Base-by-base conservation (phyloP, 2,329 filamentous ascomycete species). In the Diaporthe eres region DNA sequence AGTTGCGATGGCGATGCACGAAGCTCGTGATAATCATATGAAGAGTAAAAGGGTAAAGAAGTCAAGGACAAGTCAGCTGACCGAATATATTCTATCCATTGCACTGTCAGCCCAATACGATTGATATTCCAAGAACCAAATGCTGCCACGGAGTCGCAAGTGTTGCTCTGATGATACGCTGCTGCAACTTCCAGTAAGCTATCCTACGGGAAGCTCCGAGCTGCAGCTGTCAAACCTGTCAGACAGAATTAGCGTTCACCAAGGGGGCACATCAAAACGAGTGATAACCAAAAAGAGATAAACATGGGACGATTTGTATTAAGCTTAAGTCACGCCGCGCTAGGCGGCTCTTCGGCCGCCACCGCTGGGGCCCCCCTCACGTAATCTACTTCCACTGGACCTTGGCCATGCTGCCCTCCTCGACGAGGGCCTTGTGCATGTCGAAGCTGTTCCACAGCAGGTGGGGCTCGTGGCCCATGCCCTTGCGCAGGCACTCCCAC, bases 401-500 rank as follows among this genome's bases (percentile, higher is more conserved):
- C 92, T 96, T 96, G 78, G 86, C 86, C 95, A 98, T 98, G 80
- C 94, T 97, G 34, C 95, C 95, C 83, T 96, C 91, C 87, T 96
- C 93, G 75, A 91, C 86, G 76, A 98, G 85, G 78, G 95, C 94
- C 88, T 93, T 93, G 86, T 98, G 95, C 92, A 98, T 94, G 84
- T 97, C 94, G 83, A 98, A 98, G 63, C 90, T 88, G 85, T 97
- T 94, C 89, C 92, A 97, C 78, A 98, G 87, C 82, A 97, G 86
- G 84, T 98, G 95, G 37, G 95, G 95, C 88, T 98, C 94, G 85
- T 98, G 95, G 28, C 94, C 95, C 94, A 93, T 94, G 28, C 95
- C 95, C 89, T 95, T 96, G 84, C 89, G 90, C 84, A 97, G 85
- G 83, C 95, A 97, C 86, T 97, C 94, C 81, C 90, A 94, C 86